phyloP scores from a whole-genome alignment of 225 moss, liverwort and hornwort genomes.

The Thuidium tamariscinum region DNA sequence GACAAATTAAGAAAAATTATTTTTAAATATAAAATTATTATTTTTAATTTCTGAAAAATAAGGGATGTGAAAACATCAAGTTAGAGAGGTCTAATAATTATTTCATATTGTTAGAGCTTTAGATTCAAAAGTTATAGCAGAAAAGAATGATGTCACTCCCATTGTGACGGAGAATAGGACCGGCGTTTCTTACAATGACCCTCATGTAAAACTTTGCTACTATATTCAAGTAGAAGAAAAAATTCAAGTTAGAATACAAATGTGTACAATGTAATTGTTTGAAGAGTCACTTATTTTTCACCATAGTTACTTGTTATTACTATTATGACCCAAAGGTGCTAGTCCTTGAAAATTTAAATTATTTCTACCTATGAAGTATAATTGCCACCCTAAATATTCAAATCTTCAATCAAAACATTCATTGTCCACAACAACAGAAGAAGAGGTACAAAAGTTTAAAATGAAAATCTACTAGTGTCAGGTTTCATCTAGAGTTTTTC shows the following conservation, averaged over 20 bases:
- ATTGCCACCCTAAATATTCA: background rate
- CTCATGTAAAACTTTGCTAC: background rate
- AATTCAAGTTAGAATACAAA: background rate
- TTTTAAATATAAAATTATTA: too few relatives aligned
- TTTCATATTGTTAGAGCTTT: too few relatives aligned
- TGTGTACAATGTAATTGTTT: background rate
- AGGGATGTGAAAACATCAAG: too few relatives aligned
- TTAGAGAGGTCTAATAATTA: too few relatives aligned
- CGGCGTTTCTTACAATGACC: too few relatives aligned
- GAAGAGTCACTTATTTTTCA: background rate
- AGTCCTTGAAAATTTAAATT: background rate
- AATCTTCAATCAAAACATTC: background rate
- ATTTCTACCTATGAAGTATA: background rate
- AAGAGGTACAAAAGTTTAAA: background rate
- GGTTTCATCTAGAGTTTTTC: background rate
- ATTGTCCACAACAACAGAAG: accelerated
- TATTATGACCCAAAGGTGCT: accelerated
- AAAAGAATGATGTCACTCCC: too few relatives aligned
- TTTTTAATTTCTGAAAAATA: too few relatives aligned
- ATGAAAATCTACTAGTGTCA: background rate
- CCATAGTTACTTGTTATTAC: background rate
- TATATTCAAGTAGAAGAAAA: background rate
- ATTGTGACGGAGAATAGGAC: too few relatives aligned
- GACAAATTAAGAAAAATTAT: too few relatives aligned
- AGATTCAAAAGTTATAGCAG: too few relatives aligned